Evolutionary conservation across 106 monocot genomes (phyloP), one percentile per base, ranked within the genome.

Genomic region (Posidonia australis): DNA sequence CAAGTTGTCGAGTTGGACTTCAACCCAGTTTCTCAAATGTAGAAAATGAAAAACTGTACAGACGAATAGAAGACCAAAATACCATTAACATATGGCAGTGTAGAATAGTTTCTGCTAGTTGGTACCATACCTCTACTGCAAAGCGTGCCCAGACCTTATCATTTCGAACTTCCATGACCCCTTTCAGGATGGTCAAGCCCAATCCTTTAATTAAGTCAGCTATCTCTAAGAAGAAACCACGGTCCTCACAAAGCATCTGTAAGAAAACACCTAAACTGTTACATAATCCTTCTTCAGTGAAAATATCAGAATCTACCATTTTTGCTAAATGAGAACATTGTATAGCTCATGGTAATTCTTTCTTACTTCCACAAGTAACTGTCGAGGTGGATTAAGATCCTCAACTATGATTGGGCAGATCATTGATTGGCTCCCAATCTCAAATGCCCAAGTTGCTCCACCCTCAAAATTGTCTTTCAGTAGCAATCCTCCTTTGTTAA

Each of bases 241-340:
- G 74, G 21, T 96, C 82, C 67, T 90, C 82, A 48, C 90, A 96
- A 21, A 96, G 83, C 96, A 96, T 96, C 96, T 96, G 80, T 13
- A 44, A 11, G 12, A 31, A 27, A 12, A 54, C 19, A 53, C 20
- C 0, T 1, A 56, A 27, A 11, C 16, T 31, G 3, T 45, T 26
- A 24, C 19, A 10, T 13, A 11, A 19, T 5, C 16, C 43, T n/a
- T 25, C 1, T 32, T 7, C 3, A 26, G 0, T 0, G 12, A 46
- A 25, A 63, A 63, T 44, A 24, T 24, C 63, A 46, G 26, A 27
- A 56, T 22, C 11, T 22, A 56, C 20, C 13, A n/a, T n/a, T n/a
- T n/a, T n/a, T 45, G 45, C 1, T 46, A 46, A 46, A 45, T 19
- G 10, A 63, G 21, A 46, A n/a, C 1, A 36, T 18, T n/a, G 14